These are phyloP conservation scores for Camellia japonica DNA, from an alignment of 148 eudicot genomes.

Conservation along the genomic window DNA sequence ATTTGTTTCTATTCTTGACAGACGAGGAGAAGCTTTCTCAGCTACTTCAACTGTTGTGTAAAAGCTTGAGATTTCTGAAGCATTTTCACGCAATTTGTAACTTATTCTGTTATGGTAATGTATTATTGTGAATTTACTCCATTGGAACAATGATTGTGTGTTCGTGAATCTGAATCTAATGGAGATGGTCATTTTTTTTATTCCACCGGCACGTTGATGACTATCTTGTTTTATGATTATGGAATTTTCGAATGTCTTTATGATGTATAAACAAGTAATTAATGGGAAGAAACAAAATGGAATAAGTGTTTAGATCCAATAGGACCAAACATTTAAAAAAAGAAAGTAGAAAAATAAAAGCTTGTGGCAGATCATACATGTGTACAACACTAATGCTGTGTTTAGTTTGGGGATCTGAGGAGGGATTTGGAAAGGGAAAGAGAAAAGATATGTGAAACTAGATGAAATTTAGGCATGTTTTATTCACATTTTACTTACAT, in stretches of 20 bases:
- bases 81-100: no score
- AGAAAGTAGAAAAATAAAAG: no score
- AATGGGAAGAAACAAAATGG: no score
- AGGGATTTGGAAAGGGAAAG: no score
- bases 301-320: neutral
- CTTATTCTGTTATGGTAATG: no score
- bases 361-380: no score
- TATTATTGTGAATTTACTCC: neutral
- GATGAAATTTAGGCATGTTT: no score
- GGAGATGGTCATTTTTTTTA: neutral
- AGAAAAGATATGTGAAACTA: no score
- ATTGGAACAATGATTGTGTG: neutral
- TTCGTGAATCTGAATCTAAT: neutral
- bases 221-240: neutral
- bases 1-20: slow-evolving; percentile 13
- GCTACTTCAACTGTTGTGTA: slow-evolving; percentile 41
- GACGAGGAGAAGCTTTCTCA: slow-evolving; percentile 48
- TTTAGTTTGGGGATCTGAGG: no score
- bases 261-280: neutral
- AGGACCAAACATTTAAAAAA: no score
- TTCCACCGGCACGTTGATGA: neutral
- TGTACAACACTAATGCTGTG: no score
- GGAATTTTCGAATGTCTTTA: neutral
- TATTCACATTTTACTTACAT: no score
- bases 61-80: slow-evolving; percentile 38